Base-by-base conservation (phyloP, 176 grass and related monocot species). In the Saccharum spontaneum region DNA sequence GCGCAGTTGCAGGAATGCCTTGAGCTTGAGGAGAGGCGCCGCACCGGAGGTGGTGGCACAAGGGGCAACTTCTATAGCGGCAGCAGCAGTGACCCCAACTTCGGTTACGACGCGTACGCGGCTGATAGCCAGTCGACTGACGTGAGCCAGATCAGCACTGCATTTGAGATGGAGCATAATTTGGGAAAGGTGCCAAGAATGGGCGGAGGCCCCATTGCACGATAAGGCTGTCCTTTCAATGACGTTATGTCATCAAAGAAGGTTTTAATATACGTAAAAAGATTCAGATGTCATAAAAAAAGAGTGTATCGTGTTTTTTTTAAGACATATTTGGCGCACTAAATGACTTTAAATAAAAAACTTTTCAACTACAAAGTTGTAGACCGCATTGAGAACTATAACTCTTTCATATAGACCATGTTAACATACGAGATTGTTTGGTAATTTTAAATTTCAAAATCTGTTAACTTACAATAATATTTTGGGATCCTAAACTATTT, bases 1-100 rank as follows among this genome's bases (percentile, higher is more conserved):
- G 64, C 31, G 2, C 84, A 94, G 26, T 36, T 94, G 28, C 72
- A 85, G 8, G 92, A 94, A 17, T 91, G 92, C 87, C 37, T 91
- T 0, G 77, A 87, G 28, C 76, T 94, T 0, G 92, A 87, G 71
- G 41, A 75, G 20, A 9, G 9, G 15, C 4, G 15, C 14, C 76
- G 0, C 3, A 4, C 1, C 18, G 4, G 7, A 1, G 9, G 7
- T 2, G 9, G 3, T 1, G 59, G 39, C 2, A 6, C 23, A 30
- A 80, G 23, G 3, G 24, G n/a, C 4, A 38, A 15, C 40, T 49
- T 73, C 26, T 63, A 74, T 65, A 57, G 71, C 0, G 69, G 64
- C 1, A 63, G 11, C 9, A 49, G 9, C 76, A 38, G 1, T 6
- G 65, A 84, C 24, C 60, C 31, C 0, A 63, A 87, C 75, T 66